These are phyloP conservation scores for Thoreauomyces humboldtii DNA, from an alignment of 192 early-diverging fungal species.

Conservation along the genomic window DNA sequence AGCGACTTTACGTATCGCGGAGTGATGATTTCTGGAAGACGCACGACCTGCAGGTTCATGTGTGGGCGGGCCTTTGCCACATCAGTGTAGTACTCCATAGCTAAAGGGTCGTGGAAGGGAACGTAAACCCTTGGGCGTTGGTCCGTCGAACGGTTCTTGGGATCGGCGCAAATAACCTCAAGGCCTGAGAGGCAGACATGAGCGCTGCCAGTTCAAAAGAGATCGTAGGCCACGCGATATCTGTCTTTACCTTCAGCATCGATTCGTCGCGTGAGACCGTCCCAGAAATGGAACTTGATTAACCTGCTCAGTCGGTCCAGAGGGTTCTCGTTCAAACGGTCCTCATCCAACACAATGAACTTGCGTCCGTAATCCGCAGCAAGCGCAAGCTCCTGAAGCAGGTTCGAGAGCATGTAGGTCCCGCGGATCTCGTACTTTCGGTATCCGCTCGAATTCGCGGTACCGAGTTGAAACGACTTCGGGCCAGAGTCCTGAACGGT, in stretches of 20 bases:
- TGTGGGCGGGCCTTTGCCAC: constrained; percentile 65
- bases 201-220: not conserved
- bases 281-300: constrained; percentile 94
- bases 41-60: constrained; percentile 74
- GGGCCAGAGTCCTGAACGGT: constrained; percentile 90
- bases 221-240: too few species aligned
- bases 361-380: constrained; percentile 84
- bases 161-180: constrained; percentile 86
- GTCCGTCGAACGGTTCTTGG: constrained; percentile 80
- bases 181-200: constrained; percentile 57
- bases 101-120: constrained; percentile 75
- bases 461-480: constrained; percentile 81
- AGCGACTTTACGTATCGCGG: constrained; percentile 89
- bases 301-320: constrained; percentile 84
- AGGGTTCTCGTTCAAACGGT: constrained; percentile 90
- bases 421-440: constrained; percentile 88
- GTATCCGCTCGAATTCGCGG: constrained; percentile 82
- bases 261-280: constrained; percentile 76
- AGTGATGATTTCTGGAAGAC: constrained; percentile 81
- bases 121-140: constrained; percentile 89
- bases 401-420: constrained; percentile 91
- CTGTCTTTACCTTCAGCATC: constrained; percentile 57
- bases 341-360: constrained; percentile 86
- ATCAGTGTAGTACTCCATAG: constrained; percentile 74
- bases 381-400: constrained; percentile 92